phyloP scores from a whole-genome alignment of 495 filamentous ascomycete genomes.

The Hypoxylon lienhwacheense region DNA sequence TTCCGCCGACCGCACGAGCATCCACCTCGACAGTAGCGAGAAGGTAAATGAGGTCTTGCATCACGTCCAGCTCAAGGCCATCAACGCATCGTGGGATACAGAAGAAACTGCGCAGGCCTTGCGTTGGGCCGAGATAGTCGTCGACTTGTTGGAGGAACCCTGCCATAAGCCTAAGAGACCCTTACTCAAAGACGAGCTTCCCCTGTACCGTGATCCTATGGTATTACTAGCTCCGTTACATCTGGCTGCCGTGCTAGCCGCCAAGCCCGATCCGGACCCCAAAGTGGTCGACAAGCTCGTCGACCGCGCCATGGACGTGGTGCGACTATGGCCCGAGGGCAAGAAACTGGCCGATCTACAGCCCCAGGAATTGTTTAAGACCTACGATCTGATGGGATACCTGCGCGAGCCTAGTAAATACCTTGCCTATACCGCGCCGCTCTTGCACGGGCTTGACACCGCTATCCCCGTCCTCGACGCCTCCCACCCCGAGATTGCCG shows the following conservation, averaged over 20 bases:
- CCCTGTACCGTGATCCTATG: slow-evolving; percentile 45
- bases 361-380: slow-evolving; percentile 28
- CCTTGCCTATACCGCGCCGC: slow-evolving; percentile 34
- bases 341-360: slow-evolving; percentile 40
- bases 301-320: slow-evolving; percentile 42
- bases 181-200: slow-evolving; percentile 10
- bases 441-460: slow-evolving; percentile 45
- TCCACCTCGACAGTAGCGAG: slow-evolving; percentile 48
- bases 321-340: slow-evolving; percentile 42
- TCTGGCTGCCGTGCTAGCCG: slow-evolving; percentile 41
- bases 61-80: slow-evolving; percentile 53
- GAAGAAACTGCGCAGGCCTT: slow-evolving; percentile 43
- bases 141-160: slow-evolving; percentile 55
- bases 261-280: not conserved
- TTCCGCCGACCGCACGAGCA: slow-evolving; percentile 50
- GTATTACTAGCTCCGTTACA: slow-evolving; percentile 43
- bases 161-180: slow-evolving; percentile 38
- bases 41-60: slow-evolving; percentile 54
- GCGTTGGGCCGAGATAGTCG: slow-evolving; percentile 50
- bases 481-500: slow-evolving; percentile 33
- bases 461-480: slow-evolving; percentile 42
- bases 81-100: slow-evolving; percentile 45
- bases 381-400: slow-evolving; percentile 31
- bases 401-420: slow-evolving; percentile 32
- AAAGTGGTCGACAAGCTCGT: slow-evolving; percentile 28